Percentiles rank a stretch among this genome's conserved stretches.
These are phyloP conservation scores for Nakaseomyces delphensis DNA, from an alignment of 1,139 yeast species.

Conservation along the genomic window DNA sequence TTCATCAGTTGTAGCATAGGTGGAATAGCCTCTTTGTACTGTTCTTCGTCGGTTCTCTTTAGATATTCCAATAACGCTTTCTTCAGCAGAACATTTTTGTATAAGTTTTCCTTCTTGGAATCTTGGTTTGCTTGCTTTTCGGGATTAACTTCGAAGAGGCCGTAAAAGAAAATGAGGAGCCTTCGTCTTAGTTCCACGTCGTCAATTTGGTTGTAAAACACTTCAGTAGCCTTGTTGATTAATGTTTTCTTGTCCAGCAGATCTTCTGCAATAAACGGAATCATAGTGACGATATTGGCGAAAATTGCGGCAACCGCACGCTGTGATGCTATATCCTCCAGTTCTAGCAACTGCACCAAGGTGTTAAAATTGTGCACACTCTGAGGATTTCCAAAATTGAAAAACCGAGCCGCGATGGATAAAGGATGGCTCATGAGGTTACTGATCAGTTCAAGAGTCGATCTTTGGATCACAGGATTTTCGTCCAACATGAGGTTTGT, in stretches of 20 bases:
- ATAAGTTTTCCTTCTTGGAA: conserved; percentile 7
- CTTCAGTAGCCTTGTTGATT: conserved; percentile 17
- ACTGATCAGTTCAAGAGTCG: conserved; percentile 25
- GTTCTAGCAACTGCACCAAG: conserved; percentile 24
- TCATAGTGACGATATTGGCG: conserved; percentile 25
- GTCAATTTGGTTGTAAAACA: conserved; percentile 20
- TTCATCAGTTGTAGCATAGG: neutral
- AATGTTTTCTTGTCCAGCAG: conserved; percentile 20
- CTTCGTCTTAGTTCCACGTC: conserved; percentile 25
- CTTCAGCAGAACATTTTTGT: conserved; percentile 11
- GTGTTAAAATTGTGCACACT: conserved; percentile 27
- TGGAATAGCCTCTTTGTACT: conserved; percentile 13
- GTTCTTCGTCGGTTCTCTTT: conserved; percentile 8
- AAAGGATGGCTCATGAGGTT: conserved; percentile 29
- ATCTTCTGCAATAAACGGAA: conserved; percentile 28
- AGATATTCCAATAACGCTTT: conserved; percentile 10
- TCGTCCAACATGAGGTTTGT: conserved; percentile 33
- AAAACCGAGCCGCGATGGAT: conserved; percentile 28
- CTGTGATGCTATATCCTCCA: conserved; percentile 28
- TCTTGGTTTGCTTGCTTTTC: conserved; percentile 7
- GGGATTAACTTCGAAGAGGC: conserved; percentile 19
- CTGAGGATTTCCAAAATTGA: conserved; percentile 29
- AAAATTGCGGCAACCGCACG: conserved; percentile 31
- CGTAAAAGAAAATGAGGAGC: conserved; percentile 24
- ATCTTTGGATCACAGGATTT: conserved; percentile 23